Conservation (phyloP, 345 rosid genomes). For the Syzygium grande region DNA sequence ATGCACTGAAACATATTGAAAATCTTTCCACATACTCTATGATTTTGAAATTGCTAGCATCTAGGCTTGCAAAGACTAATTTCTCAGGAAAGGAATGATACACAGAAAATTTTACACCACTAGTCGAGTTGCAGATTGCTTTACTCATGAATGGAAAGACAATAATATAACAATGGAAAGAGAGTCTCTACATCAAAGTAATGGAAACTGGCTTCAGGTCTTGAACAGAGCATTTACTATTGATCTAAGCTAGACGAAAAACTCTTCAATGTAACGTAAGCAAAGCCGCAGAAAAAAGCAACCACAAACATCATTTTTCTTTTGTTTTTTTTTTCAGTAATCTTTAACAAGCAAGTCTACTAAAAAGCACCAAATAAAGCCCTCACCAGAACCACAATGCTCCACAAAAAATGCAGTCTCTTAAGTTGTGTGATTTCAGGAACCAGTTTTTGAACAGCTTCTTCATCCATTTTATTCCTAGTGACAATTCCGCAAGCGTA, state of each 20-base stretch:
- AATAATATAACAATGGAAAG: background rate
- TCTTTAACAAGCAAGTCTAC: background rate
- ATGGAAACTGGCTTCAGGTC: background rate
- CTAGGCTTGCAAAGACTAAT: background rate
- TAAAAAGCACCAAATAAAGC: background rate
- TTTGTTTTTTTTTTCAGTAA: background rate
- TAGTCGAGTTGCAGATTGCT: background rate
- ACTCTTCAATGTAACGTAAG: background rate
- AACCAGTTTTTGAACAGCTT: constrained; percentile 36
- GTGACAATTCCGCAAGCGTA: constrained; percentile 5
- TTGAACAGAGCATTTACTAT: background rate
- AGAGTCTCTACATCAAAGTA: background rate
- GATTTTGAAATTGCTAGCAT: background rate
- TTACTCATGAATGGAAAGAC: background rate
- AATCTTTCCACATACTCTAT: background rate
- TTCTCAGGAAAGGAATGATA: background rate
- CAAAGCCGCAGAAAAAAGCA: background rate
- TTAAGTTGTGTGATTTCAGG: constrained; percentile 50
- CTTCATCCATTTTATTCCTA: constrained; percentile 42
- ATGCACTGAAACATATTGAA: background rate
- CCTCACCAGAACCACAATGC: constrained; percentile 66
- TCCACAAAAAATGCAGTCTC: constrained; percentile 58
- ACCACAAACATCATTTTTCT: background rate
- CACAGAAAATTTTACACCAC: background rate
- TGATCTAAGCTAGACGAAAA: background rate